Conservation (phyloP, 805 yeast species). For the Kazachstania kunashirensis region DNA sequence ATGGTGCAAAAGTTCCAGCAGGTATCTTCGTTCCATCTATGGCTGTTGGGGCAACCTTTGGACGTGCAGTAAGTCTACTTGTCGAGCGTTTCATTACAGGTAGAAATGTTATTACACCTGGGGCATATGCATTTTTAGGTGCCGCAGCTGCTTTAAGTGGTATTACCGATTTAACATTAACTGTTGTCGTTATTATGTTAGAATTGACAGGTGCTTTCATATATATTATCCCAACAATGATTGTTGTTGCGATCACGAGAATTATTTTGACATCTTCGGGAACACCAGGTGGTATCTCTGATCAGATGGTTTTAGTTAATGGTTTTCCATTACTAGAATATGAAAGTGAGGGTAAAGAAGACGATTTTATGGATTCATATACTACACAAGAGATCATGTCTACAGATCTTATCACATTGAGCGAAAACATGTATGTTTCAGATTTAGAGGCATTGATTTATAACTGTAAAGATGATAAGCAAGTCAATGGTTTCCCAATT, state of each 20-base stretch:
- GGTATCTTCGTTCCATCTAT: conserved; percentile 95
- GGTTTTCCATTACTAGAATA: conserved; percentile 74
- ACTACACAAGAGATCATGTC: conserved; percentile 57
- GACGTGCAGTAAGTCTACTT: conserved; percentile 72
- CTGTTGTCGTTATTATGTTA: conserved; percentile 92
- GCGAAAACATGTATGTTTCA: conserved; percentile 19
- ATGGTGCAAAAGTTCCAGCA: conserved; percentile 93
- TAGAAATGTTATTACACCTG: conserved; percentile 68
- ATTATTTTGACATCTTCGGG: conserved; percentile 71
- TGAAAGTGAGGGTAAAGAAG: conserved; percentile 57
- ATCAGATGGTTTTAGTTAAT: conserved; percentile 81
- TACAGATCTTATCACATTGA: conserved; percentile 20
- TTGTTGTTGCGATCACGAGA: conserved; percentile 83
- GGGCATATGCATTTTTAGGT: conserved; percentile 90
- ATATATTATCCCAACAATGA: conserved; percentile 92
- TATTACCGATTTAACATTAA: conserved; percentile 81
- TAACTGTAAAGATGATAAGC: conserved; percentile 24
- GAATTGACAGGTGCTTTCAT: conserved; percentile 92
- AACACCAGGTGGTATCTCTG: conserved; percentile 77
- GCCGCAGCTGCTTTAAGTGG: conserved; percentile 95
- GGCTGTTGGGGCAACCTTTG: conserved; percentile 94
- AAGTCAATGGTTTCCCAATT: conserved; percentile 45
- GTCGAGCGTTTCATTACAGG: conserved; percentile 43
- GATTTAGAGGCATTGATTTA: conserved; percentile 20
- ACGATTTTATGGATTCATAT: conserved; percentile 37